Conservation (phyloP, 495 filamentous ascomycete genomes). For the Daldinia concentrica region DNA sequence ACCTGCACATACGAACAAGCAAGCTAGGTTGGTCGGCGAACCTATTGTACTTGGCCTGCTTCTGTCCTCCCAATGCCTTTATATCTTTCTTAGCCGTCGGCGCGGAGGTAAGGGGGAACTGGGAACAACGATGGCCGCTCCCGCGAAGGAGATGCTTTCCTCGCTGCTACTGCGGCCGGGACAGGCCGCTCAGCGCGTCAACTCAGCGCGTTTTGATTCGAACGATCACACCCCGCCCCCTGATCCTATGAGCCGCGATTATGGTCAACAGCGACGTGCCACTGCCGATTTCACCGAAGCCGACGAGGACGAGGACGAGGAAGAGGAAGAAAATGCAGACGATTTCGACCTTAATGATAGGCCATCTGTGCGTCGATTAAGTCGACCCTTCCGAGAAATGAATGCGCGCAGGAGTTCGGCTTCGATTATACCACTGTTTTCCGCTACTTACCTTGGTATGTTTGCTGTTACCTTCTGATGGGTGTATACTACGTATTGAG, state of each 20-base stretch:
- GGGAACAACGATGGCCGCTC: constrained; percentile 35
- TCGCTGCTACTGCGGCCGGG: constrained; percentile 55
- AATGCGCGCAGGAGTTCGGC: constrained; percentile 58
- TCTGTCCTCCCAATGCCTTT: constrained; percentile 29
- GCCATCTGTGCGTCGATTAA: constrained; percentile 45
- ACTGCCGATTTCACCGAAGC: constrained; percentile 67
- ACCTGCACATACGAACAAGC: constrained; percentile 19
- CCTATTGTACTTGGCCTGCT: constrained; percentile 13
- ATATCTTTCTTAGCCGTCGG: constrained; percentile 35
- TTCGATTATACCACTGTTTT: constrained; percentile 84
- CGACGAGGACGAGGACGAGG: constrained; percentile 52
- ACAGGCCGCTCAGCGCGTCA: constrained; percentile 45
- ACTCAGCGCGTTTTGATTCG: constrained; percentile 41
- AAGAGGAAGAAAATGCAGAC: constrained; percentile 52
- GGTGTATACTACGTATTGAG: constrained; percentile 7
- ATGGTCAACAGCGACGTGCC: constrained; percentile 57
- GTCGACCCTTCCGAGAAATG: constrained; percentile 41
- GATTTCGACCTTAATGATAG: constrained; percentile 63
- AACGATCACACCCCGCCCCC: constrained; percentile 47
- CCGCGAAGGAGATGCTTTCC: constrained; percentile 55
- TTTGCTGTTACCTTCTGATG: constrained; percentile 8
- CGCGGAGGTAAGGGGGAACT: constrained; percentile 37
- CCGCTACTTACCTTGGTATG: constrained; percentile 79
- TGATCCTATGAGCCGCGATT: constrained; percentile 48
- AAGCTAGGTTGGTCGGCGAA: constrained; percentile 17